Evolutionary conservation across 345 rosid species (phyloP).

Genomic region (Laguncularia racemosa): DNA sequence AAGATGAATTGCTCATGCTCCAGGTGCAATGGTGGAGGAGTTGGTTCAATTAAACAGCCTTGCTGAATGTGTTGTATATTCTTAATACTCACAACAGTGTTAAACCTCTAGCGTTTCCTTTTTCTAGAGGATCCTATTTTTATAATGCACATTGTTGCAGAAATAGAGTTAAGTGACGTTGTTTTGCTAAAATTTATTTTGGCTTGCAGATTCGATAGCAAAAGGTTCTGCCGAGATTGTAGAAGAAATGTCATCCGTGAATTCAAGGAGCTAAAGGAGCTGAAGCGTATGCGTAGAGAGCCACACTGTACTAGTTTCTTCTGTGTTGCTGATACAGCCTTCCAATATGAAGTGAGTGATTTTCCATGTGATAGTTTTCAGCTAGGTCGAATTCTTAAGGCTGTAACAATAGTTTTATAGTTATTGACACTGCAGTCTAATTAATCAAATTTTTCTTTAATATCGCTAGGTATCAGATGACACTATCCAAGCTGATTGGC

Average conservation of each 20-base stretch:
- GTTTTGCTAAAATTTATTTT: slow-evolving; percentile 1
- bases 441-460: not conserved
- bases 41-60: no score
- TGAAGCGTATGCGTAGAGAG: slow-evolving; percentile 80
- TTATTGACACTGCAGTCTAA: not conserved
- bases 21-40: no score
- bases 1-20: no score
- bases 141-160: no score
- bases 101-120: no score
- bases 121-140: no score
- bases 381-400: not conserved
- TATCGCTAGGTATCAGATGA: slow-evolving; percentile 61
- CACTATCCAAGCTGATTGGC: slow-evolving; percentile 81
- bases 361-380: slow-evolving; percentile 4
- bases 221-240: slow-evolving; percentile 97
- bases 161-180: no score
- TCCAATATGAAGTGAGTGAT: slow-evolving; percentile 68
- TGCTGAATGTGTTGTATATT: no score
- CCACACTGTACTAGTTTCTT: slow-evolving; percentile 86
- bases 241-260: slow-evolving; percentile 88
- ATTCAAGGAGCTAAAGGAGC: slow-evolving; percentile 92
- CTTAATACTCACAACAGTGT: no score
- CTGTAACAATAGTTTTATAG: not conserved
- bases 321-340: slow-evolving; percentile 81
- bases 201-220: slow-evolving; percentile 78